Percentiles rank a stretch among this genome's conserved stretches.
These are phyloP conservation scores for Arthrobotrys musiformis DNA, from an alignment of 2,329 filamentous ascomycete genomes.

Conservation along the genomic window DNA sequence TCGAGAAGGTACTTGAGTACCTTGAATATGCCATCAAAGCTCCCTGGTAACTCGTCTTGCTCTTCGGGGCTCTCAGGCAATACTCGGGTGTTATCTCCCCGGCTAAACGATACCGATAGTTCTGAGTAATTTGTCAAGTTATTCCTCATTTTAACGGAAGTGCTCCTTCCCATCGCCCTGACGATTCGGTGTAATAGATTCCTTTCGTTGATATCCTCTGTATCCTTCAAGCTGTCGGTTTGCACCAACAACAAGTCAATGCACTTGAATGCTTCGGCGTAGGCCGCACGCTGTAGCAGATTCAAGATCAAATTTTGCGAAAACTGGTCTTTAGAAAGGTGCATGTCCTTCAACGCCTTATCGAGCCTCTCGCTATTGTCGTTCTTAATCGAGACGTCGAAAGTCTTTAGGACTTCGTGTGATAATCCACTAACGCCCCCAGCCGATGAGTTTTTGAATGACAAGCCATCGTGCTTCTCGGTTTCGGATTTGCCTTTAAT, in stretches of 20 bases:
- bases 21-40: slow-evolving; percentile 49
- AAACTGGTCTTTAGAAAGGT: slow-evolving; percentile 67
- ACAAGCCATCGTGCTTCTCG: slow-evolving; percentile 30
- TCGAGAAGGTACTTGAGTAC: slow-evolving; percentile 70
- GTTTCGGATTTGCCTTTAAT: slow-evolving; percentile 72
- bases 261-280: slow-evolving; percentile 74
- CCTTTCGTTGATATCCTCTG: slow-evolving; percentile 90
- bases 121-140: slow-evolving; percentile 66
- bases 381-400: slow-evolving; percentile 67
- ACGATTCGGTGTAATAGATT: slow-evolving; percentile 94
- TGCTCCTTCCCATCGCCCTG: slow-evolving; percentile 85
- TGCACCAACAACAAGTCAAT: slow-evolving; percentile 77
- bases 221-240: slow-evolving; percentile 79
- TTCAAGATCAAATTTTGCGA: slow-evolving; percentile 75
- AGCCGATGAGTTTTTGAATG: slow-evolving; percentile 44
- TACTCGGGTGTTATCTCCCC: slow-evolving; percentile 4
- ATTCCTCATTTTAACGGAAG: slow-evolving; percentile 66
- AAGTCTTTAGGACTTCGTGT: slow-evolving; percentile 73
- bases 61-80: slow-evolving; percentile 40
- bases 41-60: slow-evolving; percentile 44
- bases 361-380: slow-evolving; percentile 72
- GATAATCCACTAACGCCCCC: slow-evolving; percentile 80
- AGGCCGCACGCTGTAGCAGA: slow-evolving; percentile 80
- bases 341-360: slow-evolving; percentile 65
- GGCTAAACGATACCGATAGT: slow-evolving; percentile 62